Conservation (phyloP, 1,284 basidiomycete species). For the Ganoderma multipileum region DNA sequence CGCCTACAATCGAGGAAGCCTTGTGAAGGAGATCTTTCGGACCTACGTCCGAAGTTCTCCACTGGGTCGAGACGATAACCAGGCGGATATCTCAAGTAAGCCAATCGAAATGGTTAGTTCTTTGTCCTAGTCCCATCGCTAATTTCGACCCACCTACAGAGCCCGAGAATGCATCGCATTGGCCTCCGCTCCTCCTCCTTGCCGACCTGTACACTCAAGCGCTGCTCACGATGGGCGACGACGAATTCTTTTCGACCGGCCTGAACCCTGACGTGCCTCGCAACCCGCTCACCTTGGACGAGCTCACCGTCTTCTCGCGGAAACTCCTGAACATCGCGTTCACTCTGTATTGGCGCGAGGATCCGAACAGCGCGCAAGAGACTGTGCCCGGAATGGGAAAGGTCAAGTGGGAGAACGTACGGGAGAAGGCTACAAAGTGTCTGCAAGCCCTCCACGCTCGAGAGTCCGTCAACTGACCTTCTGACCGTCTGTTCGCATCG, state of each 20-base stretch:
- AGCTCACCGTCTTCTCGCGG: constrained; percentile 74
- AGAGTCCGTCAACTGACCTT: constrained; percentile 66
- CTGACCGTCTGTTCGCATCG: too few relatives aligned
- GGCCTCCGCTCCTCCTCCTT: constrained; percentile 81
- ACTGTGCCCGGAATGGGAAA: constrained; percentile 51
- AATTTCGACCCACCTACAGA: constrained; percentile 43
- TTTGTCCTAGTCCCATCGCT: background rate
- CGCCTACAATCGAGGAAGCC: constrained; percentile 58
- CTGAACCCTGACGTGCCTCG: constrained; percentile 44
- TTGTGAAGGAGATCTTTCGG: constrained; percentile 80
- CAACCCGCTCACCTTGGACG: constrained; percentile 87
- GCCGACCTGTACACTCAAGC: constrained; percentile 87
- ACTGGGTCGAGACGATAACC: constrained; percentile 58
- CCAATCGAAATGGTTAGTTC: constrained; percentile 11
- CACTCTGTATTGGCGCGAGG: constrained; percentile 80
- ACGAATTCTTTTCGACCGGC: constrained; percentile 85
- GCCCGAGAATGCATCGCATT: constrained; percentile 51
- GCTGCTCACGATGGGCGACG: constrained; percentile 93
- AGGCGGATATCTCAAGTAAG: constrained; percentile 50
- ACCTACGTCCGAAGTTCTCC: constrained; percentile 67
- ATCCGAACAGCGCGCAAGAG: constrained; percentile 50
- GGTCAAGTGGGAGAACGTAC: constrained; percentile 65
- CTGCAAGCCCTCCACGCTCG: constrained; percentile 83
- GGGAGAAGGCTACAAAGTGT: constrained; percentile 78
- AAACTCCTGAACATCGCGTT: constrained; percentile 84